Conservation (phyloP, 192 early-diverging fungal species). For the Geranomyces michiganensis region DNA sequence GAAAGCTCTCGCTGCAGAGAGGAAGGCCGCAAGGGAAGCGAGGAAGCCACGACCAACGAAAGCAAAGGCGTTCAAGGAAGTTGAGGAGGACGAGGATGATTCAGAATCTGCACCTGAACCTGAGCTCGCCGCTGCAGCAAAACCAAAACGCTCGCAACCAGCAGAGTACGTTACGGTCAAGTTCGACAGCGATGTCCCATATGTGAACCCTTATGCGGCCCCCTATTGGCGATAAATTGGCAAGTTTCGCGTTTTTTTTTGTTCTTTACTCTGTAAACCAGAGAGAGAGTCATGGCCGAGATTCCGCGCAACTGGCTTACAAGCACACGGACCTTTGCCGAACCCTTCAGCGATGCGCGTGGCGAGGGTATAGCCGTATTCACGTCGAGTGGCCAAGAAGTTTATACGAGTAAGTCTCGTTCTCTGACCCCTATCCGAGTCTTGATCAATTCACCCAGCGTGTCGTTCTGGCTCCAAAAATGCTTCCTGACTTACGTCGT, state of each 20-base stretch:
- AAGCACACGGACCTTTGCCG: slow-evolving; percentile 6
- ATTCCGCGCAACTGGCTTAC: slow-evolving; percentile 15
- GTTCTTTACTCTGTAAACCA: not conserved
- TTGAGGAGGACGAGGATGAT: not conserved
- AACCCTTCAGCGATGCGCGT: not conserved
- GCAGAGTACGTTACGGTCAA: not conserved
- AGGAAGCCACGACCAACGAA: not conserved
- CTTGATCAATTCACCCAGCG: not conserved
- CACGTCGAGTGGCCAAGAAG: not conserved
- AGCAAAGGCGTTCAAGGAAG: not conserved
- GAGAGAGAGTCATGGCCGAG: not conserved
- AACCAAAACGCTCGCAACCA: not conserved
- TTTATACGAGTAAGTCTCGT: slow-evolving; percentile 1
- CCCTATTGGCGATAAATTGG: not conserved
- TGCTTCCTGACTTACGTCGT: slow-evolving; percentile 7
- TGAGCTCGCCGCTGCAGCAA: not conserved
- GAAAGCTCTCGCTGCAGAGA: not conserved
- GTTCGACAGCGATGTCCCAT: not conserved
- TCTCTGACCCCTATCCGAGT: slow-evolving; percentile 10
- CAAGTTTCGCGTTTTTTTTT: slow-evolving; percentile 14
- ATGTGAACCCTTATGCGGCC: slow-evolving; percentile 1
- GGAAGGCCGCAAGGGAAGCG: not conserved
- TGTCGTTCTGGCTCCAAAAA: slow-evolving; percentile 7
- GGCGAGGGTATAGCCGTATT: not conserved
- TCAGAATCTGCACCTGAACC: not conserved